Evolutionary conservation across 306 rosid genomes (phyloP).

Genomic region (Quercus mongolica): DNA sequence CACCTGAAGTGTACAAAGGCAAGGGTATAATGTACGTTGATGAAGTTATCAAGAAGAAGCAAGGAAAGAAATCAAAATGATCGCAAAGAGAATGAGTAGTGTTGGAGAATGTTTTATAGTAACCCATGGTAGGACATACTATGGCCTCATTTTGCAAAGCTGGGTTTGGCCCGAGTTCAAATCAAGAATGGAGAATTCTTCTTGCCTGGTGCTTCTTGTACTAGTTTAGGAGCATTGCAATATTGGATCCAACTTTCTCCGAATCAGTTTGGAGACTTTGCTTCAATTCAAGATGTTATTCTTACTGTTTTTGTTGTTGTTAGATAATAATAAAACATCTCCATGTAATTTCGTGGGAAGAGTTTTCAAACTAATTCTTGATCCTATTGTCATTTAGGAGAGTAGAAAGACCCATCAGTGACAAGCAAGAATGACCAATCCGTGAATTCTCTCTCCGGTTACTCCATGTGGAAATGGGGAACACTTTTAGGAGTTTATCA

Average conservation of each 20-base stretch:
- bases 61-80: conserved; percentile 89
- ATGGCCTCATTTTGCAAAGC: not conserved
- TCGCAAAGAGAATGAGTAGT: not conserved
- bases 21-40: conserved; percentile 86
- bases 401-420: not conserved
- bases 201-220: not conserved
- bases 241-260: not conserved
- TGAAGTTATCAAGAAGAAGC: conserved; percentile 75
- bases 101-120: not conserved
- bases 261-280: not conserved
- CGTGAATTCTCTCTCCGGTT: not conserved
- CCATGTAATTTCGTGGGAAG: not conserved
- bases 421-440: no score
- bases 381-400: not conserved
- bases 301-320: not conserved
- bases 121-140: not conserved
- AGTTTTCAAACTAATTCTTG: not conserved
- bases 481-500: no score
- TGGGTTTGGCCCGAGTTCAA: not conserved
- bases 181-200: not conserved
- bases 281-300: not conserved
- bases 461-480: no score
- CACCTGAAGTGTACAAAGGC: conserved; percentile 93
- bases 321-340: not conserved
- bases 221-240: not conserved